These are phyloP conservation scores for Colletotrichum caudatum DNA, from an alignment of 2,329 filamentous ascomycete species.

Conservation along the genomic window DNA sequence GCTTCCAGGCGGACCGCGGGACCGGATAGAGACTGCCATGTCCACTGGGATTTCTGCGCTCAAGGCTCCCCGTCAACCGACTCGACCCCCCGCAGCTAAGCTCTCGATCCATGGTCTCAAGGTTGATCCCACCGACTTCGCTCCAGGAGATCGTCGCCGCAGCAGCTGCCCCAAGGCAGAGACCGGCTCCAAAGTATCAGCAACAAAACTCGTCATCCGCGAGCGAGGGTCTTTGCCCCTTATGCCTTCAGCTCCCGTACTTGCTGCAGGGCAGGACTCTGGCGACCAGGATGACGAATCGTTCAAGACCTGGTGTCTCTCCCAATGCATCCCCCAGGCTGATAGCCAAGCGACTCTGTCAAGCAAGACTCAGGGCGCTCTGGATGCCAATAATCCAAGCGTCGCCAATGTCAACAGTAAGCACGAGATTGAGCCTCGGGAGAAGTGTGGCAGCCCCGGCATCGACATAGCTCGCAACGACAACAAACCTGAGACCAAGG, in stretches of 20 bases:
- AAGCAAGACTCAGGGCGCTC: background rate
- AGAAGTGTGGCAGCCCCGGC: background rate
- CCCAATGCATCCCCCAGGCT: slow-evolving; percentile 26
- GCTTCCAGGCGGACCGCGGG: slow-evolving; percentile 20
- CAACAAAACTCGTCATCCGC: slow-evolving; percentile 30
- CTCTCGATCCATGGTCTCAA: slow-evolving; percentile 22
- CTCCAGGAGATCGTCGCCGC: slow-evolving; percentile 24
- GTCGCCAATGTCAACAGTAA: background rate
- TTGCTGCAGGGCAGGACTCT: slow-evolving; percentile 16
- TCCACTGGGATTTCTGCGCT: slow-evolving; percentile 2
- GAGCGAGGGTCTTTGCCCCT: slow-evolving; percentile 40
- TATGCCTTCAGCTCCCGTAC: slow-evolving; percentile 32
- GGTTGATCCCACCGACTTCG: slow-evolving; percentile 16
- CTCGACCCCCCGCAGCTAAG: slow-evolving; percentile 14
- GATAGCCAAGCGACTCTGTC: slow-evolving; percentile 13
- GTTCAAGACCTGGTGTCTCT: slow-evolving; percentile 43
- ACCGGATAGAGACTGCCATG: slow-evolving; percentile 27
- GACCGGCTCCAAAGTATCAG: slow-evolving; percentile 13
- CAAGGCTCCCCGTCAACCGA: slow-evolving; percentile 2
- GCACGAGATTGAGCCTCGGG: background rate
- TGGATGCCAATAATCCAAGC: background rate
- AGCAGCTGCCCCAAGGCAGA: slow-evolving; percentile 23
- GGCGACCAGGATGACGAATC: slow-evolving; percentile 39
- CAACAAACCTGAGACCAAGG: background rate
- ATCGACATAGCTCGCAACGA: background rate